These are phyloP conservation scores for Lepiota brunneoincarnata DNA, from an alignment of 768 basidiomycete species.

Conservation along the genomic window DNA sequence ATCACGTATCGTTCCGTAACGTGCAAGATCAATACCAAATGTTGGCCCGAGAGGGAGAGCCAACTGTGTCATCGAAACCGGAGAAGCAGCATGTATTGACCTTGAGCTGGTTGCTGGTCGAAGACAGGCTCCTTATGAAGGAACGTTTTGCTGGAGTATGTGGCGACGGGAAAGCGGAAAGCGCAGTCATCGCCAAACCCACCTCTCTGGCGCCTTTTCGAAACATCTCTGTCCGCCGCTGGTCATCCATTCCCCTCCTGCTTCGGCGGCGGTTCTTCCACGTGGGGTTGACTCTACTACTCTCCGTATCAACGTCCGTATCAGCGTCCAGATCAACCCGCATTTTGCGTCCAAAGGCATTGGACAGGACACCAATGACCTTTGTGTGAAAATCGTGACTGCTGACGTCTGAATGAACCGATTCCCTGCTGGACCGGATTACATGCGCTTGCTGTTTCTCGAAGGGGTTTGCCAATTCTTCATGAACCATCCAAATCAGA, in stretches of 20 bases:
- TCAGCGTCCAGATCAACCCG: not conserved
- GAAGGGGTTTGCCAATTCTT: not conserved
- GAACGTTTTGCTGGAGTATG: not conserved
- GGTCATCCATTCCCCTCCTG: not conserved
- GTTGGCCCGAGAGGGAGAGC: not conserved
- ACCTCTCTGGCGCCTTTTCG: no score
- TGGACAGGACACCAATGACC: not conserved
- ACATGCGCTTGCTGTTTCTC: not conserved
- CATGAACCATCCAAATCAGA: constrained; percentile 1
- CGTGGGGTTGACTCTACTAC: not conserved
- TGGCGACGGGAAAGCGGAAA: not conserved
- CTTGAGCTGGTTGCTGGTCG: not conserved
- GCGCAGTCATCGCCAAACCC: no score
- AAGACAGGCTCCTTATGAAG: no score
- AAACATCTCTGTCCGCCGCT: no score
- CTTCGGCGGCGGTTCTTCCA: not conserved
- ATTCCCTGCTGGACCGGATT: constrained; percentile 6
- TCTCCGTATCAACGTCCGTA: not conserved
- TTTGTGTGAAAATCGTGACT: not conserved
- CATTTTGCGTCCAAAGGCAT: not conserved
- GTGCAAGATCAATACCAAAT: not conserved
- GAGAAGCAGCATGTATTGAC: not conserved
- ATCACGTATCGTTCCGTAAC: constrained; percentile 4
- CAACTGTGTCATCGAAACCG: not conserved
- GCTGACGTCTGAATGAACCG: constrained; percentile 2